These are phyloP conservation scores for Ochromonas danica DNA, from an alignment of 108 stramenopile genomes.

Conservation along the genomic window DNA sequence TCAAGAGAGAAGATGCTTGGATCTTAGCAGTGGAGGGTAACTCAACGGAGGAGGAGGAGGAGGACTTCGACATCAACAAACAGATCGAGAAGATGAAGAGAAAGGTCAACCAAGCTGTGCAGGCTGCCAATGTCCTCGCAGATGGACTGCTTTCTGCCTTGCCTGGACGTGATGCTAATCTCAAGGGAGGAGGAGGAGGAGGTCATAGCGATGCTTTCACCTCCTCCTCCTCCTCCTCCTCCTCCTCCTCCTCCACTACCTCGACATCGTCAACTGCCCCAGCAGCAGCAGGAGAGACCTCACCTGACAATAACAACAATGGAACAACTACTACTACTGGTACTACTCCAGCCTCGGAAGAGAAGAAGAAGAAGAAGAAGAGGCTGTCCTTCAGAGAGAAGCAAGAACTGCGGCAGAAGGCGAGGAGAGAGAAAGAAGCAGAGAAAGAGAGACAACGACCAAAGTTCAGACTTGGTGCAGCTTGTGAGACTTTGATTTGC, in stretches of 20 bases:
- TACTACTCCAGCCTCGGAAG: not conserved
- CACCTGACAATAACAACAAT: too few relatives aligned
- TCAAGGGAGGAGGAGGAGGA: too few relatives aligned
- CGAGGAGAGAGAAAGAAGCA: not conserved
- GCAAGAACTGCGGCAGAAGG: not conserved
- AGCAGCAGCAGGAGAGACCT: too few relatives aligned
- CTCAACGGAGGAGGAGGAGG: not conserved
- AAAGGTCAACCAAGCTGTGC: not conserved
- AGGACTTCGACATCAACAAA: not conserved
- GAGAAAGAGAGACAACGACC: not conserved
- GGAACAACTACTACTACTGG: not conserved
- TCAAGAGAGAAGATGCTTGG: not conserved
- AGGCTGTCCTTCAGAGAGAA: not conserved
- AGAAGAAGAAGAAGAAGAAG: not conserved
- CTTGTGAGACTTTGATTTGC: slow-evolving; percentile 12
- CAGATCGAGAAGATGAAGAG: not conserved
- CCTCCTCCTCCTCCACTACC: not conserved
- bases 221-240: too few relatives aligned
- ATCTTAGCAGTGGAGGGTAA: not conserved
- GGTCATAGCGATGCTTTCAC: too few relatives aligned
- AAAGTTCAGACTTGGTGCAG: slow-evolving; percentile 9
- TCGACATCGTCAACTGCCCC: not conserved
- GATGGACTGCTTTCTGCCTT: too few relatives aligned
- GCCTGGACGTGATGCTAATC: too few relatives aligned
- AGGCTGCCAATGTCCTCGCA: too few relatives aligned